Percentiles rank a stretch among this genome's conserved stretches.
Evolutionary conservation across 2,329 filamentous ascomycete species (phyloP).

Genomic region (Colletotrichum destructivum): DNA sequence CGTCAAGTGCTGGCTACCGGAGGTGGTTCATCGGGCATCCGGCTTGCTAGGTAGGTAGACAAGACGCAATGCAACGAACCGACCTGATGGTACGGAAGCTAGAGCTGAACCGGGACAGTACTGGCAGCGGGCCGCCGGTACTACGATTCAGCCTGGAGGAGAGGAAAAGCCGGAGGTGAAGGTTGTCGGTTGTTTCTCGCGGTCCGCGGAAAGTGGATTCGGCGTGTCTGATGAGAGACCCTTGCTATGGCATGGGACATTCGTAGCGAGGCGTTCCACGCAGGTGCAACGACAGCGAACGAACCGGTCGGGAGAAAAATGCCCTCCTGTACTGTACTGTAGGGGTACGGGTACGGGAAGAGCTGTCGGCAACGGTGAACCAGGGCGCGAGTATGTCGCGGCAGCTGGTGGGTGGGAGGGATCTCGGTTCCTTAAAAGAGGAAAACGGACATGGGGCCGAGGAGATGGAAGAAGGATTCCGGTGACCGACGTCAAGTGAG

Average conservation of each 20-base stretch:
- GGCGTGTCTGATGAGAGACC: slow-evolving; percentile 13
- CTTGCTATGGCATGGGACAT: slow-evolving; percentile 3
- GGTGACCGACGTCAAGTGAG: slow-evolving; percentile 12
- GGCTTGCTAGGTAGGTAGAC: slow-evolving; percentile 1
- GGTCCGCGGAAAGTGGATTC: slow-evolving; percentile 32
- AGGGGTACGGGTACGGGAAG: background rate
- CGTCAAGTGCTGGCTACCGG: slow-evolving; percentile 18
- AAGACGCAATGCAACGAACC: slow-evolving; percentile 26
- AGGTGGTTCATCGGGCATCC: slow-evolving; percentile 25
- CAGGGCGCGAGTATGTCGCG: background rate
- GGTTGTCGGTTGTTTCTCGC: background rate
- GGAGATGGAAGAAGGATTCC: slow-evolving; percentile 5
- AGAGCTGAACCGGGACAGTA: slow-evolving; percentile 18
- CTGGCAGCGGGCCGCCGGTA: slow-evolving; percentile 6
- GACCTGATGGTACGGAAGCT: slow-evolving; percentile 18
- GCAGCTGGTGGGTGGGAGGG: slow-evolving; percentile 2
- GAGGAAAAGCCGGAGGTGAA: slow-evolving; percentile 13
- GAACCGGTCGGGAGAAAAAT: too few relatives aligned
- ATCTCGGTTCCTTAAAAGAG: slow-evolving; percentile 28
- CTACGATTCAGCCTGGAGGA: slow-evolving; percentile 7
- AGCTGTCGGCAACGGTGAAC: slow-evolving; percentile 6
- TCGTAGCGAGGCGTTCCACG: slow-evolving; percentile 1
- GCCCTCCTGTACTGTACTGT: background rate
- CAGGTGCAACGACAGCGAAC: background rate
- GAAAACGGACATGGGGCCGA: slow-evolving; percentile 13